Base-by-base conservation (phyloP, 2,329 filamentous ascomycete species). In the Colletotrichum filicis region DNA sequence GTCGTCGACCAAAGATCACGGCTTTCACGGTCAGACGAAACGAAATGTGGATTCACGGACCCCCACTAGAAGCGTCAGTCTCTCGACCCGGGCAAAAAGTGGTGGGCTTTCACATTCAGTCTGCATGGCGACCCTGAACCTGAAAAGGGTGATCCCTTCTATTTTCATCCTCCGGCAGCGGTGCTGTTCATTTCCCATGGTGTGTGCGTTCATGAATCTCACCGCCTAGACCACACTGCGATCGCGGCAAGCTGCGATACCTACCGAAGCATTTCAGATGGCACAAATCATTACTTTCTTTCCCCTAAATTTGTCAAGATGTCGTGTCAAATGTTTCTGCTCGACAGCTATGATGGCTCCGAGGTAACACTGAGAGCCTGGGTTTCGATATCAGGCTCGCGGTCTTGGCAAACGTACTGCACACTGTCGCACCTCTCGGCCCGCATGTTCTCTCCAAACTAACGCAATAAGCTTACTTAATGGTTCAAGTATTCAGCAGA, bases 21-120 rank as follows among this genome's bases (percentile, higher is more conserved):
- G 66, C 66, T 62, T 12, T 24, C n/a, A 0, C 1, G 12, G 49
- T 70, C 66, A 73, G 71, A 73, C 66, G 71, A 73, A 73, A 73
- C 71, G 52, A 66, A 66, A 66, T 49, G n/a, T 16, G 9, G 28
- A 57, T 14, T 19, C 71, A 73, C 66, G 56, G 71, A 66, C 66
- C 66, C 55, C n/a, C 24, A 19, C 24, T 49, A 19, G 28, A 71
- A 55, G 55, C 59, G 42, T 68, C 66, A 42, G 42, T 26, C 56
- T 9, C 30, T 46, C 32, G 42, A 49, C 26, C 16, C 24, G n/a
- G 30, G 24, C 35, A 42, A 42, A 3, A 4, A 6, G 11, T 22
- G 22, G n/a, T 11, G 22, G 22, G 22, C n/a, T 26, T 64, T 42
- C 2, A 22, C 32, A 6, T 5, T 35, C 11, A 16, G 35, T 7